A percentile compares a stretch with the other conserved stretches of the same genome.
Evolutionary conservation across 345 rosid species (phyloP).

Genomic region (Capsella bursapastoris): DNA sequence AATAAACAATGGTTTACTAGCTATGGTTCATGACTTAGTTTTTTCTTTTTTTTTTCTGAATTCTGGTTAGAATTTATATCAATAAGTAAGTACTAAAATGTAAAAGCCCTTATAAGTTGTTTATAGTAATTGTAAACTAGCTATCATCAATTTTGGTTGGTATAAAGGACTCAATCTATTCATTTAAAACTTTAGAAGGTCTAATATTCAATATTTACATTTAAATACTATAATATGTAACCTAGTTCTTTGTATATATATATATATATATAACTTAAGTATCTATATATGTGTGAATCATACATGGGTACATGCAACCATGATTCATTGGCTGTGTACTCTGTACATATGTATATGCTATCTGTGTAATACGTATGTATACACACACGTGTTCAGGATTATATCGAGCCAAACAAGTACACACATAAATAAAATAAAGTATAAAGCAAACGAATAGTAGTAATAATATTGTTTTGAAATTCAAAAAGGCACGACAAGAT

Average conservation of each 20-base stretch:
- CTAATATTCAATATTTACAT: neutral
- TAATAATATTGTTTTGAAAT: constrained; percentile 26
- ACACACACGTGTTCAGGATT: constrained; percentile 27
- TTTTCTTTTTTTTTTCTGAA: too few species aligned
- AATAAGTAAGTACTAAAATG: neutral
- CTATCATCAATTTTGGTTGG: neutral
- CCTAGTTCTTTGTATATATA: neutral
- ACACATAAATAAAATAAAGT: too few species aligned
- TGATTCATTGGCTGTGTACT: neutral
- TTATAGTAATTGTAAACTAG: neutral
- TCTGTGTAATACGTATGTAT: constrained; percentile 4
- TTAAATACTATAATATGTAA: neutral
- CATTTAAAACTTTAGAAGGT: neutral
- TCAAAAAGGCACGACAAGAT: constrained; percentile 37
- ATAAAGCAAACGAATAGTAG: constrained; percentile 2
- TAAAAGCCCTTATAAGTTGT: neutral
- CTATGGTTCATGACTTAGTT: neutral
- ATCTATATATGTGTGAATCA: neutral
- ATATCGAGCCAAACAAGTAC: constrained; percentile 37
- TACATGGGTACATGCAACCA: neutral
- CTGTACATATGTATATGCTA: neutral
- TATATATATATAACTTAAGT: too few species aligned
- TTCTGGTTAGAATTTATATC: too few species aligned
- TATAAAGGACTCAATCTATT: neutral
- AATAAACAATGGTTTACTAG: neutral